A percentile compares a stretch with the other conserved stretches of the same genome.
These are phyloP conservation scores for Kazachstania sp. DNA, from an alignment of 1,139 yeast species.

Conservation along the genomic window DNA sequence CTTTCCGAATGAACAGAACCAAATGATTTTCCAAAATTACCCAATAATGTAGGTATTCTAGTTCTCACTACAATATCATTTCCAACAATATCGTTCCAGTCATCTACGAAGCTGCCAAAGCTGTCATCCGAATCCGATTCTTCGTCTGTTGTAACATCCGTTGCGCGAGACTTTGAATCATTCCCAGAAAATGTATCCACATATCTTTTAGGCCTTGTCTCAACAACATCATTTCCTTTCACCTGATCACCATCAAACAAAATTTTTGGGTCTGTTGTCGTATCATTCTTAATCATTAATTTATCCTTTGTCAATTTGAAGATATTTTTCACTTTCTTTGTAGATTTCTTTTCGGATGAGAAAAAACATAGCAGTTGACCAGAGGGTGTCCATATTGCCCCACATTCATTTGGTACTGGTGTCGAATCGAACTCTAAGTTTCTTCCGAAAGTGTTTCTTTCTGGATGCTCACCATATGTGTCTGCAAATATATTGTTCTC, in stretches of 20 bases:
- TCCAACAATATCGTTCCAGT: constrained; percentile 36
- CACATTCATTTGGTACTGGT: constrained; percentile 89
- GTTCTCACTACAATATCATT: constrained; percentile 32
- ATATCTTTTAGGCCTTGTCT: constrained; percentile 23
- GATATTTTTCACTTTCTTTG: constrained; percentile 31
- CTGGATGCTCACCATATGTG: constrained; percentile 9
- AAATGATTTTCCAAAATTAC: constrained; percentile 19
- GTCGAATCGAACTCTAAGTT: constrained; percentile 57
- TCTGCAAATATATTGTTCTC: constrained; percentile 25
- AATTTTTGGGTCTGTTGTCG: constrained; percentile 1
- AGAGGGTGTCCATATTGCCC: constrained; percentile 75
- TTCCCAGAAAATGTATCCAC: constrained; percentile 21
- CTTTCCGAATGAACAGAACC: constrained; percentile 24
- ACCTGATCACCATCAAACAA: not conserved
- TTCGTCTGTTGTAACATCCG: constrained; percentile 16
- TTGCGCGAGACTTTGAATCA: constrained; percentile 9
- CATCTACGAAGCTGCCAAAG: constrained; percentile 32
- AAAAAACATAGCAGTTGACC: constrained; percentile 81
- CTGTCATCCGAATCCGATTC: constrained; percentile 33
- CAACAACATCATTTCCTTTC: not conserved
- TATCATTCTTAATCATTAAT: constrained; percentile 16
- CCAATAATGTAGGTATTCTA: constrained; percentile 28
- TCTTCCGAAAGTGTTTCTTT: constrained; percentile 10
- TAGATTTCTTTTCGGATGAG: constrained; percentile 43
- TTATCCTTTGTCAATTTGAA: constrained; percentile 40